Base-by-base conservation (phyloP, 2,329 filamentous ascomycete genomes). In the Stemphylium beticola region DNA sequence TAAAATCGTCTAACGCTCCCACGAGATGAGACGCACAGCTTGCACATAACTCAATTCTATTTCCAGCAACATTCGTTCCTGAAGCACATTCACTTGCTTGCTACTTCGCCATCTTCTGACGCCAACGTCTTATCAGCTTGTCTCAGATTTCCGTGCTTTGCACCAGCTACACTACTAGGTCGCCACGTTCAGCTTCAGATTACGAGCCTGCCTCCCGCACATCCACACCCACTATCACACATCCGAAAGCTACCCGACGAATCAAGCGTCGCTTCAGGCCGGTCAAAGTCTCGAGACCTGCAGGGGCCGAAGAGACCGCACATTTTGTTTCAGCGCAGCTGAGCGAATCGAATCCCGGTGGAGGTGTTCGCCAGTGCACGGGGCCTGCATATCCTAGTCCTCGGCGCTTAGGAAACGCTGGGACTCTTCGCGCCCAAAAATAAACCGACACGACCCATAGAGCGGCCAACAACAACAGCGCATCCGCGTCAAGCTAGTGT, bases 231-330 rank as follows among this genome's bases (percentile, higher is more conserved):
- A 58, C 40, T 61, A 67, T 61, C 67, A 66, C 69, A 66, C 61
- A 63, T 51, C 58, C 62, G 58, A 50, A 44, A 33, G 40, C 44
- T 38, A 46, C 26, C 14, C 53, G 45, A 51, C 72, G 63, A 74
- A 73, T 74, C 71, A 71, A 44, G 49, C 49, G 18, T 50, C 41
- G 37, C 50, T 50, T 34, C 39, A 44, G 53, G 51, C 48, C 55
- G 53, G 54, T 58, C 58, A 55, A 42, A 44, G 54, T 59, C 33
- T 59, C 49, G 52, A 56, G 53, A 62, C 64, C 69, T 75, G 72
- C 72, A 75, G 69, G 72, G 68, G 62, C 67, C 41, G 57, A 65
- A 69, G 67, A 62, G 68, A 73, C 74, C 71, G 74, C 73, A 73
- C 69, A 51, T 55, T 55, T 60, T 62, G 69, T 71, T 73, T 73